Evolutionary conservation across 208 protist species (phyloP), one percentile per base, ranked within the genome.

Genomic region (Crithidia thermophila): DNA sequence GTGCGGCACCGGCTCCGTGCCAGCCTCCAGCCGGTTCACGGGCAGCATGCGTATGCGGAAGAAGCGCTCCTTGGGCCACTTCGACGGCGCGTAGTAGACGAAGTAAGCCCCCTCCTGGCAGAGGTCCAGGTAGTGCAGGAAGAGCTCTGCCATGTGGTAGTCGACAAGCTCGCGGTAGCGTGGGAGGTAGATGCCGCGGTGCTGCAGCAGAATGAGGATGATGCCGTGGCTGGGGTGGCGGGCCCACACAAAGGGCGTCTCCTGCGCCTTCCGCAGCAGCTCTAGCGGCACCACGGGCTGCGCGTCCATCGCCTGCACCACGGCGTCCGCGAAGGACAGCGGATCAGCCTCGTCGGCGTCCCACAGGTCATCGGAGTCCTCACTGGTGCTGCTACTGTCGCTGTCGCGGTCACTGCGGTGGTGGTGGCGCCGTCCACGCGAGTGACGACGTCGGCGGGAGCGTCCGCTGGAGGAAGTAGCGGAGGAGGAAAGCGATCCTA

Each of bases 131-230:
- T 91, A 88, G 52, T 93, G 72, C 18, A 95, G 72, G 50, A 95
- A 90, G 0, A 82, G 40, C 61, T 93, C 79, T 8, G 90, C 70
- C 87, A 93, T 93, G 81, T 95, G 90, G 67, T 95, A 95, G n/a
- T 90, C 76, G 11, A 88, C 74, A 28, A 95, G 68, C 52, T 84
- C 70, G 4, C 67, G 72, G 50, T 90, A 81, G 10, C 75, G 82
- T 8, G 80, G 75, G 6, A 79, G 69, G 49, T 79, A 83, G 20
- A 95, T 78, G 30, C 87, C 87, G 45, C 87, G 82, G 9, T 71
- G 53, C 43, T 88, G 77, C 28, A 95, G 74, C 1, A 95, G 65
- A 3, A 51, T 65, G 14, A 93, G 56, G 18, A 95, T 53, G 56
- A 95, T 75, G 60, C 47, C 18, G 67, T 90, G 82, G 43, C 81